Conservation (phyloP, 305 asterid species). For the Salvia sclarea region DNA sequence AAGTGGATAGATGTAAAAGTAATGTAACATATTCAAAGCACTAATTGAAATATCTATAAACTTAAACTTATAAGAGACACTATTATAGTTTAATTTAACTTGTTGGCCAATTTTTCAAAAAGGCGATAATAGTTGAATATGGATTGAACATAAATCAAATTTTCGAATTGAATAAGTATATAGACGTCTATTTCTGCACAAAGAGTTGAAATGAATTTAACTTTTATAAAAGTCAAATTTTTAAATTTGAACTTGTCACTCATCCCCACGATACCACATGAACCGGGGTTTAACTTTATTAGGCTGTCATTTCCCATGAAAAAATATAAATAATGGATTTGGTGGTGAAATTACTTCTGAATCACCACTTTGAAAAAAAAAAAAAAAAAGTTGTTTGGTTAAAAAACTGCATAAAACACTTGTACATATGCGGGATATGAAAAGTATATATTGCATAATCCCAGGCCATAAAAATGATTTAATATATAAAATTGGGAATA, state of each 20-base stretch:
- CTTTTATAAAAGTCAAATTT: neutral
- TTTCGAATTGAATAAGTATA: neutral
- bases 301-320: constrained; percentile 19
- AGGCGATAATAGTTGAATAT: neutral
- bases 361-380: neutral
- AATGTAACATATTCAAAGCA: neutral
- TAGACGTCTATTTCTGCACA: neutral
- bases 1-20: neutral
- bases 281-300: neutral
- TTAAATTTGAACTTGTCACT: neutral
- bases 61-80: neutral
- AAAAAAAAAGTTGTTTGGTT: neutral
- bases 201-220: neutral
- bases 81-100: neutral
- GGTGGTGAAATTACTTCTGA: neutral
- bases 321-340: neutral
- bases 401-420: neutral
- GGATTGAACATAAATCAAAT: neutral
- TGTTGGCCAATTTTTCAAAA: neutral
- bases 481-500: neutral
- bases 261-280: constrained; percentile 2
- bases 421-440: neutral
- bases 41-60: neutral
- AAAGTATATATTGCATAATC: neutral
- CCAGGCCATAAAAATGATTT: neutral